Evolutionary conservation across 192 early-diverging fungal genomes (phyloP).

Genomic region (Coemansia sp.): DNA sequence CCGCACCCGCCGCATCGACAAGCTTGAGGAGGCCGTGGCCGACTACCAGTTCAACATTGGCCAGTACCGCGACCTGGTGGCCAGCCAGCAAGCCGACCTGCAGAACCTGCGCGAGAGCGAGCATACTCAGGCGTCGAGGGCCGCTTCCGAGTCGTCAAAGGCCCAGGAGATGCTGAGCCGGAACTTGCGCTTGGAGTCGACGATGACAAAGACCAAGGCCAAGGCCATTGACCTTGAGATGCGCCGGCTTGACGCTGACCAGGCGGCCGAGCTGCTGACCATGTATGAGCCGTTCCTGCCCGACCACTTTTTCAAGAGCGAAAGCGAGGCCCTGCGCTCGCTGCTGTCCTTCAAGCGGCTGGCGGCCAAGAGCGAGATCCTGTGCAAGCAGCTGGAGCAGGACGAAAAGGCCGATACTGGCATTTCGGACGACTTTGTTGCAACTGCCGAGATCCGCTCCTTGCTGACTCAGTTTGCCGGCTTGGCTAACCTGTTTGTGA

Average conservation of each 20-base stretch:
- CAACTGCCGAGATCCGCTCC: slow-evolving; percentile 41
- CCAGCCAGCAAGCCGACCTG: slow-evolving; percentile 73
- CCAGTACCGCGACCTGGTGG: slow-evolving; percentile 83
- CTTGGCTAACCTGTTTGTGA: slow-evolving; percentile 64
- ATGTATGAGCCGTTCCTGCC: slow-evolving; percentile 75
- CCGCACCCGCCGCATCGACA: slow-evolving; percentile 57
- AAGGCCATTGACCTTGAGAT: slow-evolving; percentile 90
- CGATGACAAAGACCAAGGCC: slow-evolving; percentile 79
- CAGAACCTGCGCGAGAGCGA: slow-evolving; percentile 67
- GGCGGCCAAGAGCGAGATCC: slow-evolving; percentile 76
- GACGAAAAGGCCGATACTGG: slow-evolving; percentile 58
- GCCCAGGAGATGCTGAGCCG: slow-evolving; percentile 80
- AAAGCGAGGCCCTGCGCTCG: slow-evolving; percentile 72
- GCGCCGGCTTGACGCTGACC: slow-evolving; percentile 78
- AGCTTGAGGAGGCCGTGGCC: slow-evolving; percentile 74
- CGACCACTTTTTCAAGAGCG: slow-evolving; percentile 75
- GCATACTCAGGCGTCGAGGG: slow-evolving; percentile 59
- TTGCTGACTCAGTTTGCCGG: slow-evolving; percentile 59
- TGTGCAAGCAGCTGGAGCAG: slow-evolving; percentile 69
- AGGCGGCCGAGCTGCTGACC: slow-evolving; percentile 68
- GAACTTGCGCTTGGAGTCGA: slow-evolving; percentile 76
- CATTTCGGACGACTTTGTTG: slow-evolving; percentile 56
- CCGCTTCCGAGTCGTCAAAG: slow-evolving; percentile 58
- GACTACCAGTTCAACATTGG: slow-evolving; percentile 84
- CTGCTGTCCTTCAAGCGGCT: slow-evolving; percentile 79